These are phyloP conservation scores for Talaromyces sp. DNA, from an alignment of 2,329 filamentous ascomycete genomes.

Conservation along the genomic window DNA sequence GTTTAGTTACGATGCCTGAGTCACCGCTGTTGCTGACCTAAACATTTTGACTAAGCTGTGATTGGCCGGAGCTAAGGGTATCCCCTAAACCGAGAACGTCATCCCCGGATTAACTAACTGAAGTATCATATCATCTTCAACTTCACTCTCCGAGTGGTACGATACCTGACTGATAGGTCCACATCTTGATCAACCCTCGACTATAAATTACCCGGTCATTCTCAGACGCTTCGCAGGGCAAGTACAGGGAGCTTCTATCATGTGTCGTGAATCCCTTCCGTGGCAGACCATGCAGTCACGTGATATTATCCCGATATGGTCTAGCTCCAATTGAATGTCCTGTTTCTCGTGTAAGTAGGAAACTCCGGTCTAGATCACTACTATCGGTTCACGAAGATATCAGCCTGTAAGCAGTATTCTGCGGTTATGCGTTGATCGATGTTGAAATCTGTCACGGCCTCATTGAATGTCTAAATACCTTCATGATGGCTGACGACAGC, in stretches of 20 bases:
- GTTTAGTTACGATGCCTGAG: neutral
- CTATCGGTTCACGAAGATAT: neutral
- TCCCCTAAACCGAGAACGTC: slow-evolving; percentile 3
- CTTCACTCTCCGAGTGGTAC: no score
- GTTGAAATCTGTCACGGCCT: neutral
- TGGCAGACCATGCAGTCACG: neutral
- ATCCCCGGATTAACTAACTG: slow-evolving; percentile 12
- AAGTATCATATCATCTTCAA: no score
- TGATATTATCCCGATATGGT: neutral
- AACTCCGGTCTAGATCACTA: neutral
- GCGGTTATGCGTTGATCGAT: neutral
- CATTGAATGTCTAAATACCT: neutral
- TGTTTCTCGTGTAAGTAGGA: neutral
- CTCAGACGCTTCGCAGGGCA: no score
- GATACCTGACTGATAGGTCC: no score
- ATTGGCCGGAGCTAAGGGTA: neutral
- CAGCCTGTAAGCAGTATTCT: neutral
- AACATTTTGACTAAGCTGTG: neutral
- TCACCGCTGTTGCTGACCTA: slow-evolving; percentile 5
- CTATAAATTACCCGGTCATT: no score
- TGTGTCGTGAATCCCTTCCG: no score
- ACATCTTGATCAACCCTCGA: no score
- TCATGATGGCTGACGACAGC: slow-evolving; percentile 33
- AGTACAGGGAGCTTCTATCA: no score
- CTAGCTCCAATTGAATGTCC: neutral